phyloP scores from a whole-genome alignment of 1,139 yeast genomes.

The Sugiyamaella pinicola region DNA sequence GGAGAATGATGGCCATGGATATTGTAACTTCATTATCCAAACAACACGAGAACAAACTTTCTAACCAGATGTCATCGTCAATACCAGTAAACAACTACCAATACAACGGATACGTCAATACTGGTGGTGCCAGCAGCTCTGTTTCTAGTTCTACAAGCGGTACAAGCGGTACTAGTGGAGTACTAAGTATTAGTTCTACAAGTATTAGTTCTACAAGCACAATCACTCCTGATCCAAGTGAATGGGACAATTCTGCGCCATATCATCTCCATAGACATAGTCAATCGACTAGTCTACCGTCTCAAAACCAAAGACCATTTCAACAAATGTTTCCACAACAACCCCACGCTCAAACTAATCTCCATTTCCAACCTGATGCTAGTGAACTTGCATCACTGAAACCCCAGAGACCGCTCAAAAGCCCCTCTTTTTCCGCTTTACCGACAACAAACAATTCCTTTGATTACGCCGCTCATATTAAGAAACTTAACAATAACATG shows the following conservation, averaged over 20 bases:
- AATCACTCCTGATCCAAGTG: conserved; percentile 10
- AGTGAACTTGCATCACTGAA: conserved; percentile 12
- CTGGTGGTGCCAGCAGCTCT: conserved; percentile 11
- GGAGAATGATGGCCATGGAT: conserved; percentile 82
- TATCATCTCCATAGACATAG: not conserved
- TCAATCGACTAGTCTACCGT: not conserved
- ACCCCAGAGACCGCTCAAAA: conserved; percentile 10
- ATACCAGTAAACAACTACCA: not conserved
- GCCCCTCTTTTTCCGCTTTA: conserved; percentile 7
- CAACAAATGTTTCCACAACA: not conserved
- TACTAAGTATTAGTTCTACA: conserved; percentile 6
- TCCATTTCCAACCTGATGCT: conserved; percentile 7
- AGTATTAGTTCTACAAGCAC: conserved; percentile 15
- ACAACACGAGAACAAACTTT: not conserved
- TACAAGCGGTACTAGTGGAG: not conserved
- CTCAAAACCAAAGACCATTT: not conserved
- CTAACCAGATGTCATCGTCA: not conserved
- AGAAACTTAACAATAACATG: conserved; percentile 49
- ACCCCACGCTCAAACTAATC: conserved; percentile 3
- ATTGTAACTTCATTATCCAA: not conserved
- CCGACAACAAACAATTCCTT: conserved; percentile 39
- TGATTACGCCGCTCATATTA: conserved; percentile 69
- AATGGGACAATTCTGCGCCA: not conserved
- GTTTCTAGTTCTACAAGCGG: conserved; percentile 16
- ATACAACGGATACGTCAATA: not conserved